A percentile compares a stretch with the other conserved stretches of the same genome.
phyloP scores from a whole-genome alignment of 139 green algal genomes.

The Limnomonas spitsbergensis region DNA sequence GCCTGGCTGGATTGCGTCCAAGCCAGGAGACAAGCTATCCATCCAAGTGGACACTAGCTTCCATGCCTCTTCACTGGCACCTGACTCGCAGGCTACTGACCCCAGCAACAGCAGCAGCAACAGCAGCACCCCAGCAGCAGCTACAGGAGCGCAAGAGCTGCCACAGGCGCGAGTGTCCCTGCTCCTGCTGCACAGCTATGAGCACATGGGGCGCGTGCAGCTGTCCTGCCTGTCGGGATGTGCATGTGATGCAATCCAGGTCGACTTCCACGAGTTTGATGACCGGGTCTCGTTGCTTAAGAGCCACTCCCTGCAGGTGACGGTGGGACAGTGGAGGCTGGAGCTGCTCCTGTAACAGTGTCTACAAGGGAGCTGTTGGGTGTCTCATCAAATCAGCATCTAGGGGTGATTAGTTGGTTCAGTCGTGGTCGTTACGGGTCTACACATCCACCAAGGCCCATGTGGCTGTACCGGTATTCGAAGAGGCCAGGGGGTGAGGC shows the following conservation, averaged over 20 bases:
- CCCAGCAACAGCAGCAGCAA: no score
- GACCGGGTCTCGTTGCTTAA: neutral
- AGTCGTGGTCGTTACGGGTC: neutral
- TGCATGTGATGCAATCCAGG: neutral
- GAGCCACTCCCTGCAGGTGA: neutral
- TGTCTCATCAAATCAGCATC: neutral
- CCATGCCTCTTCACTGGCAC: neutral
- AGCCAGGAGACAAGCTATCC: neutral
- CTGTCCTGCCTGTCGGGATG: neutral
- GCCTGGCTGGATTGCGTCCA: neutral
- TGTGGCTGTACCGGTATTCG: neutral
- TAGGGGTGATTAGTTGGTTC: neutral
- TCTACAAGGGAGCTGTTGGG: no score
- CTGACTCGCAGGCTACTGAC: neutral
- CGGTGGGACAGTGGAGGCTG: no score
- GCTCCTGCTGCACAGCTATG: neutral
- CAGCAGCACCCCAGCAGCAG: no score
- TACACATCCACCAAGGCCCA: neutral
- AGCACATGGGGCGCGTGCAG: neutral
- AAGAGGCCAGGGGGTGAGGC: no score
- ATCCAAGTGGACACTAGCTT: neutral
- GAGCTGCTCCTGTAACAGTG: no score
- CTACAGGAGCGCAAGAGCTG: no score
- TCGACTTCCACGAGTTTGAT: neutral
- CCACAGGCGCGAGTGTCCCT: neutral